Conservation (phyloP, 1,139 yeast genomes). For the Meyerozyma smithsonii region DNA sequence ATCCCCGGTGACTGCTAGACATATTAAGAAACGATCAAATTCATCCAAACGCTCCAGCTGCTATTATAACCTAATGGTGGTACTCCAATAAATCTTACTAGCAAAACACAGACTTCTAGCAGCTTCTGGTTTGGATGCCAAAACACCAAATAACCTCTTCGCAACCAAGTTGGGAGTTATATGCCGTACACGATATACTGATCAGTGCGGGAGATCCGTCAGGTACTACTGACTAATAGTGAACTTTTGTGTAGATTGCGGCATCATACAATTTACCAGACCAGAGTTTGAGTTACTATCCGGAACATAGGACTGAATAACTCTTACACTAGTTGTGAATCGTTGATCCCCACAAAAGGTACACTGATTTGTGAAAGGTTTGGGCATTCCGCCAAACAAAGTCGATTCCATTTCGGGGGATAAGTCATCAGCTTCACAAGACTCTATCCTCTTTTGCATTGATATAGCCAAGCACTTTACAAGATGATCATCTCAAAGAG, state of each 20-base stretch:
- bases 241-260: neutral
- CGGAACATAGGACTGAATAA: too few species aligned
- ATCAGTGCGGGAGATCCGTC: neutral
- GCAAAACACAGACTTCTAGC: too few species aligned
- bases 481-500: slow-evolving; percentile 31
- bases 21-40: too few species aligned
- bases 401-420: too few species aligned
- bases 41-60: too few species aligned
- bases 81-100: too few species aligned
- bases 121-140: neutral
- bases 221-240: neutral
- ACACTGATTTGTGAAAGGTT: too few species aligned
- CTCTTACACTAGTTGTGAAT: too few species aligned
- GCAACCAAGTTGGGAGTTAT: neutral
- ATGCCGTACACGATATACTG: neutral
- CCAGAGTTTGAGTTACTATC: neutral
- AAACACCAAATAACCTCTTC: neutral
- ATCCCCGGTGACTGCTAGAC: neutral
- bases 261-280: neutral
- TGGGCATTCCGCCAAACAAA: too few species aligned
- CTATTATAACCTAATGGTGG: too few species aligned
- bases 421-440: too few species aligned
- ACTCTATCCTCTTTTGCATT: neutral
- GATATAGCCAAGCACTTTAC: neutral
- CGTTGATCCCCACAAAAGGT: too few species aligned